phyloP scores from a whole-genome alignment of 306 rosid species.

The Lathyrus sativus region DNA sequence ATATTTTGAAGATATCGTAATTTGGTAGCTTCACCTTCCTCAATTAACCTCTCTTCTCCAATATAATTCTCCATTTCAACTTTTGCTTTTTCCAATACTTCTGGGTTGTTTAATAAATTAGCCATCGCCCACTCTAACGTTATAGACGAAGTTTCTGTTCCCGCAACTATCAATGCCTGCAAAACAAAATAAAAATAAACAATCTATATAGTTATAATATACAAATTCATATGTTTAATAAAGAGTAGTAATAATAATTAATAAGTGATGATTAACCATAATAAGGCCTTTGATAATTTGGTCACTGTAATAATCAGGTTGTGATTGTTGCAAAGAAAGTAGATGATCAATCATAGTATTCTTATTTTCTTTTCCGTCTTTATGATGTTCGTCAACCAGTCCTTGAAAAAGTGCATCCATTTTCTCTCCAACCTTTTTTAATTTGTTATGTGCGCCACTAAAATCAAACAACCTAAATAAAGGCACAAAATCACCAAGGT shows the following conservation, averaged over 20 bases:
- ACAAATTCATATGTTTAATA: neutral
- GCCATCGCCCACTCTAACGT: constrained; percentile 67
- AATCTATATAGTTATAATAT: neutral
- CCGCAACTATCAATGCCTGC: constrained; percentile 53
- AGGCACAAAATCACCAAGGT: constrained; percentile 52
- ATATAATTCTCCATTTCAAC: constrained; percentile 43
- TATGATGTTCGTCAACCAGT: constrained; percentile 54
- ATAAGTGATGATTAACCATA: constrained; percentile 38
- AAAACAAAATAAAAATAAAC: neutral
- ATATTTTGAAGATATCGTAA: constrained; percentile 52
- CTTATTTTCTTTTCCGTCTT: constrained; percentile 16
- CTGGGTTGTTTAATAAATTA: constrained; percentile 52
- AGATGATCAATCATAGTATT: constrained; percentile 58
- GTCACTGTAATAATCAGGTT: constrained; percentile 58
- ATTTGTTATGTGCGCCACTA: constrained; percentile 4
- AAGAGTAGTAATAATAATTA: neutral
- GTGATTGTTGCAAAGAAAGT: constrained; percentile 48
- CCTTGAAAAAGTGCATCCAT: constrained; percentile 54
- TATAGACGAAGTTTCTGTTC: constrained; percentile 57
- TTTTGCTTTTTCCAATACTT: constrained; percentile 47
- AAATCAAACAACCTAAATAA: constrained; percentile 44
- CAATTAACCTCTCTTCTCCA: constrained; percentile 46
- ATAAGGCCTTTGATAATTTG: constrained; percentile 63
- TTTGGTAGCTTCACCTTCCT: constrained; percentile 50
- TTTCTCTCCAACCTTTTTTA: constrained; percentile 32